Evolutionary conservation across 345 rosid species (phyloP).

Genomic region (Sisymbrium irio): DNA sequence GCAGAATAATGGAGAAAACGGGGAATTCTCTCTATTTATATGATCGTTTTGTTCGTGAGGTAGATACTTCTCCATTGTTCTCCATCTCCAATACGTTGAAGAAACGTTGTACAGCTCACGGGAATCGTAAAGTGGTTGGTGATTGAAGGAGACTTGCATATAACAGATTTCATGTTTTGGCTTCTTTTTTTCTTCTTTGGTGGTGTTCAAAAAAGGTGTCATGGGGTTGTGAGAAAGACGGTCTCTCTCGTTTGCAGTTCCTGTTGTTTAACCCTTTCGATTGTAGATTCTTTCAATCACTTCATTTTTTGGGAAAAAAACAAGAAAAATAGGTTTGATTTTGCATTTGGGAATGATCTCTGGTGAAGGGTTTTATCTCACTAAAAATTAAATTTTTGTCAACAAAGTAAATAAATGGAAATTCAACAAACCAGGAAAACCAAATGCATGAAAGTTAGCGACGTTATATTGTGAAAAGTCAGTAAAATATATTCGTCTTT

Average conservation of each 20-base stretch:
- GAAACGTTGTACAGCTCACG: slow-evolving; percentile 25
- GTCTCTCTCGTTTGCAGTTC: background rate
- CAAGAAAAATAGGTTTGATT: background rate
- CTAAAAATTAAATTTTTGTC: no score
- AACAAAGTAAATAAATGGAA: no score
- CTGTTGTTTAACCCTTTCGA: slow-evolving; percentile 7
- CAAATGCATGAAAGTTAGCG: no score
- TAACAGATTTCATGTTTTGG: background rate
- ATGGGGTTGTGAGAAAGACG: background rate
- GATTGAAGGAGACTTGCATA: background rate
- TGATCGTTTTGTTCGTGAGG: slow-evolving; percentile 5
- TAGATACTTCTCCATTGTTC: slow-evolving; percentile 15
- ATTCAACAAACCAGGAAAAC: no score
- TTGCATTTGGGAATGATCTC: background rate
- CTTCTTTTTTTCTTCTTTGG: background rate
- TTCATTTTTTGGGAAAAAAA: background rate
- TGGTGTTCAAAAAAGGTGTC: slow-evolving; percentile 2
- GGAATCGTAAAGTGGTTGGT: background rate
- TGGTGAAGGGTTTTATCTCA: background rate
- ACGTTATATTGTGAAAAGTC: no score
- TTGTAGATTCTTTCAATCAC: slow-evolving; percentile 17
- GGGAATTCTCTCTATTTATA: background rate
- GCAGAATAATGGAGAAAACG: slow-evolving; percentile 13
- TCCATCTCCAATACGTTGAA: background rate
- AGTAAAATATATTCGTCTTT: no score